These are phyloP conservation scores for Solanum phureja DNA, from an alignment of 257 asterid species.

Conservation along the genomic window DNA sequence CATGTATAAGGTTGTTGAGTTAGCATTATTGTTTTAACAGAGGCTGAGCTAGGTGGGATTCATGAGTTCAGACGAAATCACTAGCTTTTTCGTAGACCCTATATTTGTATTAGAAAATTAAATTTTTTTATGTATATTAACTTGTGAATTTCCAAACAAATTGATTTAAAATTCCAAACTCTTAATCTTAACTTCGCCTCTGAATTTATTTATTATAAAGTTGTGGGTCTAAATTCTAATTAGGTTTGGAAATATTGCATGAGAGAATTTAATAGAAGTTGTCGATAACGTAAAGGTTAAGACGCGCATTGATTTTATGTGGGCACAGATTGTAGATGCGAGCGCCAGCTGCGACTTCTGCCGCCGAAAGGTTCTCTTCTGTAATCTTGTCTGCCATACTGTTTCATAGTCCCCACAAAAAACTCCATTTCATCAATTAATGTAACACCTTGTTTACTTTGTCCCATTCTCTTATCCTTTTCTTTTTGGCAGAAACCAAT, in stretches of 20 bases:
- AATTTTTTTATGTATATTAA: too few relatives aligned
- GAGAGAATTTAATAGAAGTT: not conserved
- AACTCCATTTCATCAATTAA: not conserved
- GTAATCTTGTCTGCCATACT: not conserved
- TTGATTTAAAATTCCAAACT: too few relatives aligned
- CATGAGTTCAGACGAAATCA: fast-evolving
- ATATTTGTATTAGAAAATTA: too few relatives aligned
- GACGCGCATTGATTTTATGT: not conserved
- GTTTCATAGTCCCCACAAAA: not conserved
- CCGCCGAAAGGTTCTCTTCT: not conserved
- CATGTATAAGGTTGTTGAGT: not conserved
- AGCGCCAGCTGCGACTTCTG: not conserved
- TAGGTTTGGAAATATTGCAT: not conserved
- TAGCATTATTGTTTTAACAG: not conserved
- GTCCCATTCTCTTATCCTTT: not conserved
- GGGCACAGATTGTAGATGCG: not conserved
- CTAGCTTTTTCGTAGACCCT: fast-evolving
- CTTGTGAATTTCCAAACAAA: too few relatives aligned
- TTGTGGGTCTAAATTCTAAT: not conserved
- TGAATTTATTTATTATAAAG: not conserved
- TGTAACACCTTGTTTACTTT: not conserved
- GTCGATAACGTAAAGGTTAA: not conserved
- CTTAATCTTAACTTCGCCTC: too few relatives aligned
- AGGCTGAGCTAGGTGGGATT: too few relatives aligned
- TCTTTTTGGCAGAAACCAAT: not conserved